Conservation (phyloP, 129 eudicot genomes). For the Saposhnikovia divaricata region DNA sequence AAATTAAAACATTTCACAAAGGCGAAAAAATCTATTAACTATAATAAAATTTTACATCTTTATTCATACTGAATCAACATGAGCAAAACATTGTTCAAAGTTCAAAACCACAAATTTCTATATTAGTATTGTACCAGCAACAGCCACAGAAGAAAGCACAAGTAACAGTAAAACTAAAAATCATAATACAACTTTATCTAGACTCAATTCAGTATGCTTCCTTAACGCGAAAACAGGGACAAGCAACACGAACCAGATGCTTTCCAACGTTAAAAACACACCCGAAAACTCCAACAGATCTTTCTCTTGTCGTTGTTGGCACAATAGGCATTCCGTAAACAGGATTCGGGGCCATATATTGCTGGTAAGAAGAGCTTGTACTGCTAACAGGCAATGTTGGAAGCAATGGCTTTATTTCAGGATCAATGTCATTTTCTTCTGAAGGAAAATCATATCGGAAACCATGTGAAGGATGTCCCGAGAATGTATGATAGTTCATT, state of each 20-base stretch:
- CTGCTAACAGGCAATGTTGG: not conserved
- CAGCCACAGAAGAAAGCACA: not conserved
- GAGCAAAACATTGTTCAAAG: not conserved
- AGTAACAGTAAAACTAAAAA: not conserved
- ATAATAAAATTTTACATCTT: no score
- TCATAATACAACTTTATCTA: not conserved
- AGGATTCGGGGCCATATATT: slow-evolving; percentile 22
- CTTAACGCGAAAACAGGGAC: slow-evolving; percentile 36
- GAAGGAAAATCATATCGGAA: not conserved
- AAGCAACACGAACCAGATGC: slow-evolving; percentile 28
- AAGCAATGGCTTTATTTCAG: slow-evolving; percentile 11
- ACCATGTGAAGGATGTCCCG: slow-evolving; percentile 2
- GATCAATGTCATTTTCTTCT: slow-evolving; percentile 1
- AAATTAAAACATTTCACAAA: no score
- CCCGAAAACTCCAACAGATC: slow-evolving; percentile 27
- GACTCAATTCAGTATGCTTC: not conserved
- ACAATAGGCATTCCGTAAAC: slow-evolving; percentile 22
- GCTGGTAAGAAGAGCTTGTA: slow-evolving; percentile 21
- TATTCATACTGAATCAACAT: not conserved
- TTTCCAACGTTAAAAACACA: slow-evolving; percentile 17
- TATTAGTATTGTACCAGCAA: not conserved
- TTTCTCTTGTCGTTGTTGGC: slow-evolving; percentile 21
- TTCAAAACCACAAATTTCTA: not conserved
- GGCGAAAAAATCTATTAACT: no score
- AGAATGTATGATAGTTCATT: not conserved